phyloP scores from a whole-genome alignment of 1,284 basidiomycete species.

The Prillingera fragicola region DNA sequence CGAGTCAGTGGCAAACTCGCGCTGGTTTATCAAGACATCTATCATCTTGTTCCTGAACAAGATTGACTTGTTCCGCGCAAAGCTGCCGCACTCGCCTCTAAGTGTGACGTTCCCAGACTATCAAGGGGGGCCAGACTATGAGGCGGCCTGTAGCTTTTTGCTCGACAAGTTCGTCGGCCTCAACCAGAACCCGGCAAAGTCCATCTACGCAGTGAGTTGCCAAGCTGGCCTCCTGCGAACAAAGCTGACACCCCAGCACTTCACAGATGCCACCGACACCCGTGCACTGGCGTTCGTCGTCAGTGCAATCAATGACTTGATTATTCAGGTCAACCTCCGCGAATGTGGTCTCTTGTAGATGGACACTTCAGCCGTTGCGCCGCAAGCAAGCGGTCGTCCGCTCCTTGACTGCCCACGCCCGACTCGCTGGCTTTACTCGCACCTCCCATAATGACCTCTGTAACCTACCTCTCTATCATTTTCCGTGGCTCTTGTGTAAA shows the following conservation, averaged over 20 bases:
- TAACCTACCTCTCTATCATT: no score
- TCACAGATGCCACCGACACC: constrained; percentile 53
- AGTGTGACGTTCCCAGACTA: constrained; percentile 81
- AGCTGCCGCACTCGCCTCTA: constrained; percentile 79
- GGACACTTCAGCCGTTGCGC: not conserved
- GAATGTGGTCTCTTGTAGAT: constrained; percentile 47
- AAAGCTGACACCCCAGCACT: constrained; percentile 31
- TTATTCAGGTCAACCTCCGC: constrained; percentile 50
- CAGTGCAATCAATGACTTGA: constrained; percentile 53
- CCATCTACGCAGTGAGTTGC: constrained; percentile 46
- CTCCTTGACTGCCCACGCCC: not conserved
- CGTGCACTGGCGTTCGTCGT: constrained; percentile 54
- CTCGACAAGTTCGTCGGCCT: constrained; percentile 78
- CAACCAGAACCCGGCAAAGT: constrained; percentile 68
- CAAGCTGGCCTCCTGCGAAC: not conserved
- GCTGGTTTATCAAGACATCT: constrained; percentile 50
- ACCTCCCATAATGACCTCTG: constrained; percentile 11
- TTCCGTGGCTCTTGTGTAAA: constrained; percentile 13
- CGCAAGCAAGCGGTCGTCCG: not conserved
- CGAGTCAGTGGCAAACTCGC: constrained; percentile 92
- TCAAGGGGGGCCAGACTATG: constrained; percentile 68
- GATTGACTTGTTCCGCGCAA: constrained; percentile 94
- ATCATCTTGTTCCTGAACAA: constrained; percentile 75
- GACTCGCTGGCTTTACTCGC: not conserved
- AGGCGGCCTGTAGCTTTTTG: constrained; percentile 77